phyloP scores from a whole-genome alignment of 2,329 filamentous ascomycete species.

The Leptographium galeiforme region DNA sequence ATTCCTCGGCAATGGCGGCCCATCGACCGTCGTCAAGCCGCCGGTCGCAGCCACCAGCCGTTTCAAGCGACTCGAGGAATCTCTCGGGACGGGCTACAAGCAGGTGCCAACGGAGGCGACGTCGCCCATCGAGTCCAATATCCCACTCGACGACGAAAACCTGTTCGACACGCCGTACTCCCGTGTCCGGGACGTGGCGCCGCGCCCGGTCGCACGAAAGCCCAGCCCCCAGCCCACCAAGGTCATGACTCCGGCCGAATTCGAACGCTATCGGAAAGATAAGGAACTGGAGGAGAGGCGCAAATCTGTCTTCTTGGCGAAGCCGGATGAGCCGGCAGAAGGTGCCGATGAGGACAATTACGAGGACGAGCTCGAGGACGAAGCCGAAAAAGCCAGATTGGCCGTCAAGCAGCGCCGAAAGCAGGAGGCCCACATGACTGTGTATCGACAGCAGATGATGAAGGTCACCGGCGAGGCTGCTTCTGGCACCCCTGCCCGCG shows the following conservation, averaged over 20 bases:
- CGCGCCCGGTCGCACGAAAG: constrained; percentile 21
- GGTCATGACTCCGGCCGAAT: constrained; percentile 82
- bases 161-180: constrained; percentile 37
- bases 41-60: constrained; percentile 9
- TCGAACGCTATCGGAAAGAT: constrained; percentile 67
- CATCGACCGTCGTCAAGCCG: constrained; percentile 7
- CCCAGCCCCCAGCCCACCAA: constrained; percentile 44
- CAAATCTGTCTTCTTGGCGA: constrained; percentile 25
- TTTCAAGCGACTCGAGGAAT: constrained; percentile 29
- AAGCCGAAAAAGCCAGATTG: constrained; percentile 59
- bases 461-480: constrained; percentile 72
- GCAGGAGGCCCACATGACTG: constrained; percentile 79
- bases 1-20: constrained; percentile 22
- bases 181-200: constrained; percentile 22
- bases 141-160: constrained; percentile 39
- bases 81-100: constrained; percentile 13
- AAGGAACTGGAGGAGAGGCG: constrained; percentile 45
- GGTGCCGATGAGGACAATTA: constrained; percentile 51
- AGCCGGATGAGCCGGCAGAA: constrained; percentile 27
- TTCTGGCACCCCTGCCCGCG: constrained; percentile 33
- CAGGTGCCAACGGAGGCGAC: constrained; percentile 19
- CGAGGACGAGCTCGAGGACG: constrained; percentile 65
- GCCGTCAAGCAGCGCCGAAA: constrained; percentile 66
- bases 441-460: constrained; percentile 94
- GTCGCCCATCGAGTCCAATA: constrained; percentile 18